Base-by-base conservation (phyloP, 345 rosid genomes). In the Eutrema japonicum region DNA sequence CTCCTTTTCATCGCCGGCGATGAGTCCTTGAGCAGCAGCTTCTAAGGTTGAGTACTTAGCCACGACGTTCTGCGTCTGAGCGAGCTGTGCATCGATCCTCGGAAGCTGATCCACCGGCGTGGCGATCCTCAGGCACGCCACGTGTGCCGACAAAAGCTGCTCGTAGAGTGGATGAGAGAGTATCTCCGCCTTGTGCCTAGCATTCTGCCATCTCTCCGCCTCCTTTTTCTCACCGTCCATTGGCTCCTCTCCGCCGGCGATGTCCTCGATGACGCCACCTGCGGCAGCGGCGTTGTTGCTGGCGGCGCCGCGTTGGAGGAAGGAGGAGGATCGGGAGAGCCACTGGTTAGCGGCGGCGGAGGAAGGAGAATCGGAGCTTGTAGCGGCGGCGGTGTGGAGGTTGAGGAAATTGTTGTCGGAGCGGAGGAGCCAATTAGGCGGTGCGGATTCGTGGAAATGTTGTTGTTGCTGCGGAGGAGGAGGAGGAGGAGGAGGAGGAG, bases 91-190 rank as follows among this genome's bases (percentile, higher is more conserved):
- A 46, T 96, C 99, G 46, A 96, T 96, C 85, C 97, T 85, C 30
- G 96, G 97, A 75, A 92, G 78, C 85, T 91, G 98, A 80, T 94
- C 97, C 13, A 94, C 97, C 48, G 98, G 98, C 50, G 98, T 94
- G n/a, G 97, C 97, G 53, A 94, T 86, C 79, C 98, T 79, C 22
- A 94, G 77, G 10, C 96, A 91, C 14, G 97, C 86, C 65, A 89
- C 97, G 82, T 92, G 97, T 16, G 98, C 95, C 18, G 94, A 84
- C 77, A 95, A 77, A 29, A 96, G 78, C 83, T 90, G 98, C 62
- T 90, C 98, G 79, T 92, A 96, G 68, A 90, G 80, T 22, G 99
- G 98, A 64, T 96, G 99, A 16, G 86, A 52, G 61, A 95, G 76
- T 79, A 96, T 86, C 79, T 92, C 97, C 58, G 92, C 91, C 79